A percentile compares a stretch with the other conserved stretches of the same genome.
These are phyloP conservation scores for Rhynchospora tenuis DNA, from an alignment of 176 grass and related monocot species.

Conservation along the genomic window DNA sequence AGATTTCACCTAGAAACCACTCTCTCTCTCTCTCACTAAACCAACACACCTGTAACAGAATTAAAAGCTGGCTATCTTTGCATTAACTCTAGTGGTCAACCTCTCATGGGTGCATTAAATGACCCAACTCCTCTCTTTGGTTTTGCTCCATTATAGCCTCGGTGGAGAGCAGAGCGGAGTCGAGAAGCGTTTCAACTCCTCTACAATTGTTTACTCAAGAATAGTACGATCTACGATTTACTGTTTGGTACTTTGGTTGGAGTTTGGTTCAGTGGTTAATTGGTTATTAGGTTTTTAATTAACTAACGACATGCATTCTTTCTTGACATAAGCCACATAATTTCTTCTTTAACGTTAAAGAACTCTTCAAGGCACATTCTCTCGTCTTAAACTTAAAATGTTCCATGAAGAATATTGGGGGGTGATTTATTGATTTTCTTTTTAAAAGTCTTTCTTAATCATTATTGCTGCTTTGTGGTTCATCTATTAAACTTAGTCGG, in stretches of 20 bases:
- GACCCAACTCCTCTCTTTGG: slow-evolving; percentile 14
- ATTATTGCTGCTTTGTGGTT: too few relatives aligned
- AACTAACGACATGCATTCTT: too few relatives aligned
- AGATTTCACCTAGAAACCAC: slow-evolving; percentile 10
- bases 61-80: slow-evolving; percentile 20
- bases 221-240: not conserved
- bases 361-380: too few relatives aligned
- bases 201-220: not conserved
- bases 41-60: not conserved
- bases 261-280: not conserved
- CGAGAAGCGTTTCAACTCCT: not conserved
- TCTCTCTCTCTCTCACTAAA: not conserved
- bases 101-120: slow-evolving; percentile 27
- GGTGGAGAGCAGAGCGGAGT: not conserved
- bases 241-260: too few relatives aligned
- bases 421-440: too few relatives aligned
- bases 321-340: too few relatives aligned
- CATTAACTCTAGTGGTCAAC: slow-evolving; percentile 27
- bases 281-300: too few relatives aligned
- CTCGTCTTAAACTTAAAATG: too few relatives aligned
- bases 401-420: too few relatives aligned
- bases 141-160: slow-evolving; percentile 10
- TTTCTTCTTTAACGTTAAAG: too few relatives aligned
- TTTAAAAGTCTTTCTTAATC: too few relatives aligned
- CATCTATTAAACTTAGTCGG: too few relatives aligned